Percentiles rank a stretch among this genome's conserved stretches.
These are phyloP conservation scores for Fraxinus albicans DNA, from an alignment of 305 asterid genomes.

Conservation along the genomic window DNA sequence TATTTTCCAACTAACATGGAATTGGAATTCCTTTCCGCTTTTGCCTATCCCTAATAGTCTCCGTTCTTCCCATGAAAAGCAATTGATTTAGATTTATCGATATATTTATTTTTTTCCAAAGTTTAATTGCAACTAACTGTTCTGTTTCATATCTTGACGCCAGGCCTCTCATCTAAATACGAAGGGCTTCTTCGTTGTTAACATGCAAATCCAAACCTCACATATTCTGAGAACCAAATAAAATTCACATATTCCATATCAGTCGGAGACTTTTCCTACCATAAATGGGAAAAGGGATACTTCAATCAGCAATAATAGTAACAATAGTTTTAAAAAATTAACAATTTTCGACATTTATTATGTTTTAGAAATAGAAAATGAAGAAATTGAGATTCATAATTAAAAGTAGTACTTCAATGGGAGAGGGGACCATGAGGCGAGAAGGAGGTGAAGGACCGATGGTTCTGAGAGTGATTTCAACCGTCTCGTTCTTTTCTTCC, in stretches of 20 bases:
- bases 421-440: constrained; percentile 64
- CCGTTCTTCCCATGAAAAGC: neutral
- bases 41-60: neutral
- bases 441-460: constrained; percentile 79
- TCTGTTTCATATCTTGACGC: neutral
- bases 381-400: neutral
- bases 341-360: neutral
- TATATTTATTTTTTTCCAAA: neutral
- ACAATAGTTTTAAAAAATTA: neutral
- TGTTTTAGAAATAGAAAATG: neutral
- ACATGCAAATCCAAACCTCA: neutral
- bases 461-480: constrained; percentile 56
- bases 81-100: neutral
- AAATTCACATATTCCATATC: neutral
- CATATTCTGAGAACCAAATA: neutral
- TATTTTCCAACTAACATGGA: too few species aligned
- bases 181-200: neutral
- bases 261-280: neutral
- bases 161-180: neutral
- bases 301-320: neutral
- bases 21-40: too few species aligned
- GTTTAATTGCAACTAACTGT: neutral
- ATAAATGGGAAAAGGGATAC: neutral
- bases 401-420: constrained; percentile 47
- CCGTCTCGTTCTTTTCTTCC: constrained; percentile 36